Evolutionary conservation across 2,329 filamentous ascomycete genomes (phyloP).

Genomic region (Colletotrichum karsti): DNA sequence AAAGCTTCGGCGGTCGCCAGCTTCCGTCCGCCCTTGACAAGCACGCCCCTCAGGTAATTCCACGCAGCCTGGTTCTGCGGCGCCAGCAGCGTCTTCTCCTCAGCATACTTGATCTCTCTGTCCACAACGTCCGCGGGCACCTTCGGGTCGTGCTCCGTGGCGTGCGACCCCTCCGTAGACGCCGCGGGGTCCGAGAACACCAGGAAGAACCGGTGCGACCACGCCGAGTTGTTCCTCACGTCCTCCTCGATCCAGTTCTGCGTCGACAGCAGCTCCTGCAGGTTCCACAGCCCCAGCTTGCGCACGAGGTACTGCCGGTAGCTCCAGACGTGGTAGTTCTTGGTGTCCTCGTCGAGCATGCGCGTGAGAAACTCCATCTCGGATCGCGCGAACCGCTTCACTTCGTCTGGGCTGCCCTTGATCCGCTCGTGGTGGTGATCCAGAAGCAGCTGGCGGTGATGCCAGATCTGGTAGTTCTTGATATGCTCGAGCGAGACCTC

Average conservation of each 20-base stretch:
- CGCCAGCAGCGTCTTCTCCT: constrained; percentile 77
- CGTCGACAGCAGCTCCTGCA: constrained; percentile 75
- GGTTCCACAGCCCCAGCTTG: constrained; percentile 74
- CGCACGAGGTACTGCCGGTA: constrained; percentile 81
- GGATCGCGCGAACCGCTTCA: constrained; percentile 65
- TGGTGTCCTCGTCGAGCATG: constrained; percentile 88
- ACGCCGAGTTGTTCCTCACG: constrained; percentile 95
- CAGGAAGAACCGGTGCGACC: constrained; percentile 97
- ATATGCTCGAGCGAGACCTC: constrained; percentile 81
- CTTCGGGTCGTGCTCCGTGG: constrained; percentile 61
- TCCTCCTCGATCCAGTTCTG: constrained; percentile 80
- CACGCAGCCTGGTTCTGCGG: constrained; percentile 95
- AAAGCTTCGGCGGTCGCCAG: constrained; percentile 57
- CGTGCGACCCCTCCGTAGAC: constrained; percentile 54
- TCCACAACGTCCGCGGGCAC: constrained; percentile 73
- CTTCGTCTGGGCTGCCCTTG: constrained; percentile 57
- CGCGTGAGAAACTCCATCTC: constrained; percentile 80
- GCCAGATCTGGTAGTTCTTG: constrained; percentile 99
- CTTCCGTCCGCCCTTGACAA: constrained; percentile 70
- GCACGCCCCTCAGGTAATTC: constrained; percentile 86
- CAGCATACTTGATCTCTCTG: constrained; percentile 78
- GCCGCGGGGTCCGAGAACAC: constrained; percentile 73
- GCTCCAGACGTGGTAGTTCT: constrained; percentile 99
- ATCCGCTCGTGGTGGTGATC: constrained; percentile 67
- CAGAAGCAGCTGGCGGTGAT: constrained; percentile 73